Base-by-base conservation (phyloP, 805 yeast species). In the Ogataea naganishii region DNA sequence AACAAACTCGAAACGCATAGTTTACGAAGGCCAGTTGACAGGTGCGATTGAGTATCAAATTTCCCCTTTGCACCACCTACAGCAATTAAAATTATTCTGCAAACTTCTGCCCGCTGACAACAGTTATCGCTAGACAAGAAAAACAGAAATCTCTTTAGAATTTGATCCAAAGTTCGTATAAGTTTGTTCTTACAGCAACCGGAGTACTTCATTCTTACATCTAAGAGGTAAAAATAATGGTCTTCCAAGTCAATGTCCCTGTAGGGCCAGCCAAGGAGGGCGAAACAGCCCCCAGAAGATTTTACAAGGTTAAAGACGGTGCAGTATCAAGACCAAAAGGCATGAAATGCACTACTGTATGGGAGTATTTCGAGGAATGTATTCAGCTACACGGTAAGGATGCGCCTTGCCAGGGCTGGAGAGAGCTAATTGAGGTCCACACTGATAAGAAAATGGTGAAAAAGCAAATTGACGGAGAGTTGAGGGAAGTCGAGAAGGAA, bases 221-320 rank as follows among this genome's bases (percentile, higher is more conserved):
- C n/a, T n/a, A n/a, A n/a, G n/a, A n/a, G n/a, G n/a, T n/a, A n/a
- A 5, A 14, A 29, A 33, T 6, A 9, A 52, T 51, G 58, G 48
- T 43, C 5, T 50, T 50, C 33, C 53, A 50, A 39, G 56, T 56
- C 13, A 63, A 64, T 38, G 80, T 75, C 10, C 72, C 75, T 15
- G 82, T 78, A 22, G 88, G 85, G 16, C 75, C 74, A 46, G 81
- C 83, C 26, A 69, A 69, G 41, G 68, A 69, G 12, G 84, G 84
- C 37, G 92, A 82, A 56, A 80, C 92, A 20, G 89, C 89, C 8
- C 89, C 92, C 43, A 72, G 88, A 60, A 72, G 86, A 60, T 75
- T 68, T 45, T 60, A 60, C 34, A 58, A 71, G 28, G 65, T 63
- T 29, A 66, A 68, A 35, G 54, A 58, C 34, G 56, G 51, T 4